phyloP scores from a whole-genome alignment of 2,329 filamentous ascomycete genomes.

The Geosmithia morbida region DNA sequence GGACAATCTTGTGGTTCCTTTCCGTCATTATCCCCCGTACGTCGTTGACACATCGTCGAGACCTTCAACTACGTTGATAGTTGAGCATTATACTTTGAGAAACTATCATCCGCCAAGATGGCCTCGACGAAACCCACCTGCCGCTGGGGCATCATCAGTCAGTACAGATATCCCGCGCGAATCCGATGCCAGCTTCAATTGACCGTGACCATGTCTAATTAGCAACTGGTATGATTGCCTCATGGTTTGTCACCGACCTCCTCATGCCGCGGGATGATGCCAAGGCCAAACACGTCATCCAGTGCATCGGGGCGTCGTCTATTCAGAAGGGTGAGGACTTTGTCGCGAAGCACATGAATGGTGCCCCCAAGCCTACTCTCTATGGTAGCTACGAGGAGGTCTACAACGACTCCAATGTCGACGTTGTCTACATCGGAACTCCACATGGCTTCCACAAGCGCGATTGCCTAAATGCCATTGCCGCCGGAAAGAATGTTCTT shows the following conservation, averaged over 20 bases:
- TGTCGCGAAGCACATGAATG: not conserved
- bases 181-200: not conserved
- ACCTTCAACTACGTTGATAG: too few species aligned
- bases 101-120: not conserved
- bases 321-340: slow-evolving; percentile 15
- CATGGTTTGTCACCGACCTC: slow-evolving; percentile 28
- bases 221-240: slow-evolving; percentile 25
- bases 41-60: not conserved
- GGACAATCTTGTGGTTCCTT: not conserved
- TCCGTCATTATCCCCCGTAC: not conserved
- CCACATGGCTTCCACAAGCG: slow-evolving; percentile 28
- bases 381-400: slow-evolving; percentile 24
- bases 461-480: slow-evolving; percentile 26
- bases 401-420: slow-evolving; percentile 23
- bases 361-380: slow-evolving; percentile 10
- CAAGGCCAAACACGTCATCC: slow-evolving; percentile 23
- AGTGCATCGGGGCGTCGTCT: slow-evolving; percentile 25
- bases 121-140: slow-evolving; percentile 8
- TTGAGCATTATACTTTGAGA: too few species aligned
- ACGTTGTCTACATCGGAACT: slow-evolving; percentile 29
- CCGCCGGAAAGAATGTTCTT: slow-evolving; percentile 24
- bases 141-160: slow-evolving; percentile 20
- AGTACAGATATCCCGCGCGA: not conserved
- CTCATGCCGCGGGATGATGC: slow-evolving; percentile 17
- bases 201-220: not conserved